phyloP scores from a whole-genome alignment of 345 rosid species.

The Sonneratia caseolaris region DNA sequence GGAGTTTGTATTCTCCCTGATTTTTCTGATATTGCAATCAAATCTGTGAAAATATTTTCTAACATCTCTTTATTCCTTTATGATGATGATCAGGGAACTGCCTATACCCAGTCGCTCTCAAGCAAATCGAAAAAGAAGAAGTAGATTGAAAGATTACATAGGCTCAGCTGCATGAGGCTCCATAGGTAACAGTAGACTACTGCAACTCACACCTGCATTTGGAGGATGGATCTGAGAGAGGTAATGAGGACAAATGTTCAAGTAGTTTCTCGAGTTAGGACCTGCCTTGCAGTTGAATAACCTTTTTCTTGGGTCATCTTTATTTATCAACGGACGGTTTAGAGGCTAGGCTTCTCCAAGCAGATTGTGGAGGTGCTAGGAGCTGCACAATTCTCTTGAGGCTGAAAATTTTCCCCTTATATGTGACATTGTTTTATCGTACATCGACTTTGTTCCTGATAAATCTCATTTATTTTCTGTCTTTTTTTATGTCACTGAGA shows the following conservation, averaged over 20 bases:
- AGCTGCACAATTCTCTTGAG: neutral
- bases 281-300: neutral
- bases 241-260: neutral
- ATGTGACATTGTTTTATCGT: neutral
- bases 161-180: slow-evolving; percentile 1
- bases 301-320: neutral
- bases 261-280: neutral
- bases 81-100: slow-evolving; percentile 49
- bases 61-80: neutral
- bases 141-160: slow-evolving; percentile 17
- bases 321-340: neutral
- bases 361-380: neutral
- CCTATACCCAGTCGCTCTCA: slow-evolving; percentile 38
- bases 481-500: neutral
- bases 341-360: neutral
- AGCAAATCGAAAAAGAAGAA: slow-evolving; percentile 80
- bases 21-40: neutral
- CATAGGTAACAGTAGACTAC: neutral
- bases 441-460: neutral
- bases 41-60: neutral
- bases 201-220: neutral
- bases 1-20: neutral
- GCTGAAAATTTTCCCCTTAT: neutral
- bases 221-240: slow-evolving; percentile 4
- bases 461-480: neutral